Conservation (phyloP, 805 yeast species). For the Wickerhamiella azymoides region DNA sequence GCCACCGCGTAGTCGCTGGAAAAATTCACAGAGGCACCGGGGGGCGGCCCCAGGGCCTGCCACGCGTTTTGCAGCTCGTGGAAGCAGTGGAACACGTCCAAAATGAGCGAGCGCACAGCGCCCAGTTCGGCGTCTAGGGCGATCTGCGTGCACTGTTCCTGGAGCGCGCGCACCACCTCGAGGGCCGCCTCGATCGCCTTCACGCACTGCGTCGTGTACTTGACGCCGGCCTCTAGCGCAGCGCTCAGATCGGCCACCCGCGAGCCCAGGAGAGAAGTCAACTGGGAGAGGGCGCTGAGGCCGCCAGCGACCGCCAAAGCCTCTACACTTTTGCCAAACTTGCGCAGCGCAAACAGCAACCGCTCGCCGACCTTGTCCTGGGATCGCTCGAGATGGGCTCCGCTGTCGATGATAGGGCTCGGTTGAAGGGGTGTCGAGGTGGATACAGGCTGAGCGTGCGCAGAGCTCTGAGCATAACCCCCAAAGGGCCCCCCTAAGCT, state of each 20-base stretch:
- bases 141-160: neutral
- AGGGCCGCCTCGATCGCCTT: neutral
- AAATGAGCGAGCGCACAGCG: slow-evolving; percentile 47
- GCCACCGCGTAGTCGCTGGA: slow-evolving; percentile 29
- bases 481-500: too few relatives aligned
- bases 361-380: slow-evolving; percentile 1
- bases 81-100: slow-evolving; percentile 48
- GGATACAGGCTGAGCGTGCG: too few relatives aligned
- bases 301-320: neutral
- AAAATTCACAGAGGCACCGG: neutral
- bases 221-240: slow-evolving; percentile 4
- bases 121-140: slow-evolving; percentile 27
- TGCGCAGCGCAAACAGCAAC: slow-evolving; percentile 4
- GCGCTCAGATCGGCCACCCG: slow-evolving; percentile 2
- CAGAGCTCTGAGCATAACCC: too few relatives aligned
- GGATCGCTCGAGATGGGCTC: neutral
- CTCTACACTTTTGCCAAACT: neutral
- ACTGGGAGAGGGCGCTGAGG: neutral
- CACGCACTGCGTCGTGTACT: slow-evolving; percentile 1
- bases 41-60: slow-evolving; percentile 19
- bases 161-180: slow-evolving; percentile 4
- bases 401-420: neutral
- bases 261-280: neutral
- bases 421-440: neutral
- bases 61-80: slow-evolving; percentile 58